A percentile compares a stretch with the other conserved stretches of the same genome.
These are phyloP conservation scores for Rhodotorula sp. DNA, from an alignment of 1,284 basidiomycete species.

Conservation along the genomic window DNA sequence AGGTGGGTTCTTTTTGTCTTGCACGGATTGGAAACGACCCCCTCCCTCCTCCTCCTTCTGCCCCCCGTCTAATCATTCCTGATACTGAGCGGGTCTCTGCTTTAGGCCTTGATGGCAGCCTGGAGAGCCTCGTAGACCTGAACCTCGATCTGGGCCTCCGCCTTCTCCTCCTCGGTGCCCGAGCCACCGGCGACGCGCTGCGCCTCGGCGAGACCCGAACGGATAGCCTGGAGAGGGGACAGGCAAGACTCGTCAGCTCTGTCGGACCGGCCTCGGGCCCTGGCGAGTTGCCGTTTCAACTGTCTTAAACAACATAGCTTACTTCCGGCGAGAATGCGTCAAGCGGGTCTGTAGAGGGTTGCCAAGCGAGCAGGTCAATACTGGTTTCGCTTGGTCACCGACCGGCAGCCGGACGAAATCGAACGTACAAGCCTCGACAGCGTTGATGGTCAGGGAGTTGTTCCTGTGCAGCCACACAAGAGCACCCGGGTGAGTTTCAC, in stretches of 20 bases:
- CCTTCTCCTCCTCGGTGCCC: constrained; percentile 88
- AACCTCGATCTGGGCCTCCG: constrained; percentile 86
- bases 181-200: constrained; percentile 74
- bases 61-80: neutral
- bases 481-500: neutral
- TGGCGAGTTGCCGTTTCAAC: too few relatives aligned
- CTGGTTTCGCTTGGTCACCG: too few relatives aligned
- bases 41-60: neutral
- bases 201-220: constrained; percentile 84
- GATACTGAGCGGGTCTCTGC: neutral
- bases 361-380: neutral
- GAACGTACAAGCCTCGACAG: constrained; percentile 74
- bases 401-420: neutral
- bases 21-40: constrained; percentile 1
- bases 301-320: constrained; percentile 38
- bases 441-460: constrained; percentile 95
- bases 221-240: constrained; percentile 65
- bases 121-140: constrained; percentile 96
- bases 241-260: neutral
- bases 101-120: constrained; percentile 61
- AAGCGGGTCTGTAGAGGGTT: constrained; percentile 59
- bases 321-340: constrained; percentile 88
- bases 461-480: constrained; percentile 51
- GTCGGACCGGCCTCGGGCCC: too few relatives aligned
- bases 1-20: neutral